Evolutionary conservation across 179 eudicot species (phyloP), one percentile per base, ranked within the genome.

Genomic region (Drosera spatulata): DNA sequence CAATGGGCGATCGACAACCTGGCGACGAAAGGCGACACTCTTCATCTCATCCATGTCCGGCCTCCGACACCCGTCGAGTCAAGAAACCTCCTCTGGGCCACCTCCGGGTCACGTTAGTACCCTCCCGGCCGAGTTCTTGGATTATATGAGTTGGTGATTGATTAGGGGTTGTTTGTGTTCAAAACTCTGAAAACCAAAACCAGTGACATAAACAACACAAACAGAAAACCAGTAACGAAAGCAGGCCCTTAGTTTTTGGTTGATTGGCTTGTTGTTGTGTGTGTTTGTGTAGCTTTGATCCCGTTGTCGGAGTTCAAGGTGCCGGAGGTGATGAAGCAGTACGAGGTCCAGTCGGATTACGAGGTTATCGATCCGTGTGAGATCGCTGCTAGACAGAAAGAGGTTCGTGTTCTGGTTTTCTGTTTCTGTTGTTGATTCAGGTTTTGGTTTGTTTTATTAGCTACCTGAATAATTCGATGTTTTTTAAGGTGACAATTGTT

Each of bases 1-100:
- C 59, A 62, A 69, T 91, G 97, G 97, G 82, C 96, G 0, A 69
- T 91, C 50, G 80, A 87, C 52, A 91, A 87, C 70, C 48, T 87
- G 51, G 75, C 77, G 37, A 71, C 78, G 15, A 65, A 66, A 22
- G 96, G 94, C 3, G 97, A 83, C 15, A 66, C 81, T n/a, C 66
- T 73, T 61, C 73, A 75, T 56, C 72, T 79, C 41, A 60, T 89
- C 65, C 82, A 78, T 71, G 82, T 78, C 45, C 68, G 67, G 14
- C 69, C 73, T 6, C 7, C 63, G 38, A 64, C 71, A 10, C 49
- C 56, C 3, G 74, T 58, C 39, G 82, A 77, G 49, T 77, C 91
- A 80, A 72, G 68, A 58, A 53, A 63, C 51, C 9, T 22, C 38
- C 13, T 63, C 50, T 63, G 66, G 66, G 33, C 12, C 40, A n/a